A percentile compares a stretch with the other conserved stretches of the same genome.
Conservation (phyloP, 495 filamentous ascomycete species). For the Penicillium paradoxum region DNA sequence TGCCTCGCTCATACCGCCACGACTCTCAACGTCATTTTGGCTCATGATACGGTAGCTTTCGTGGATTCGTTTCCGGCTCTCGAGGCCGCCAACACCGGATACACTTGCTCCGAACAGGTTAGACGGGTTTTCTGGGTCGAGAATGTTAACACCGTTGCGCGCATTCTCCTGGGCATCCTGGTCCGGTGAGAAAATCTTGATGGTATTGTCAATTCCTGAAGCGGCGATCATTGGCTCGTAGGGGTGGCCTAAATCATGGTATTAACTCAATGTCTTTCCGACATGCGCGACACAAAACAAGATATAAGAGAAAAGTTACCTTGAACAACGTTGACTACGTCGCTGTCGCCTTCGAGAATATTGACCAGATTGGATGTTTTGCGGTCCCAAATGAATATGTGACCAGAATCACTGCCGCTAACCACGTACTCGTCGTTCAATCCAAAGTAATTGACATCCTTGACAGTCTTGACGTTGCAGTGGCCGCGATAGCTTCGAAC, state of each 20-base stretch:
- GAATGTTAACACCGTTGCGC: conserved; percentile 50
- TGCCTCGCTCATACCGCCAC: conserved; percentile 57
- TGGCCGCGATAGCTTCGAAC: conserved; percentile 60
- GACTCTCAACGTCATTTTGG: conserved; percentile 60
- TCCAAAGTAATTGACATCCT: conserved; percentile 71
- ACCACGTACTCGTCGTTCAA: conserved; percentile 72
- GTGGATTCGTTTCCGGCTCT: conserved; percentile 55
- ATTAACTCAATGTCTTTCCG: neutral
- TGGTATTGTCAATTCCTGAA: conserved; percentile 68
- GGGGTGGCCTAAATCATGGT: conserved; percentile 48
- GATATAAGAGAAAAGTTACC: conserved; percentile 32
- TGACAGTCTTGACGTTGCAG: conserved; percentile 70
- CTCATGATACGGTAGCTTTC: conserved; percentile 59
- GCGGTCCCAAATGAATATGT: conserved; percentile 69
- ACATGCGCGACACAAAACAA: neutral
- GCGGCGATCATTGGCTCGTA: conserved; percentile 68
- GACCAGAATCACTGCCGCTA: conserved; percentile 62
- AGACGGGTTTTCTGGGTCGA: conserved; percentile 37
- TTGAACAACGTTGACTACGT: conserved; percentile 71
- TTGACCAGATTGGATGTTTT: conserved; percentile 60
- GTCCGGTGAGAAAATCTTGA: conserved; percentile 72
- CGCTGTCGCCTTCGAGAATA: conserved; percentile 65
- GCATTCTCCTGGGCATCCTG: conserved; percentile 54
- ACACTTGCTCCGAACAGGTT: conserved; percentile 25
- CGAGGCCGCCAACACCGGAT: conserved; percentile 38